Base-by-base conservation (phyloP, 768 basidiomycete genomes). In the Suillus lakei region DNA sequence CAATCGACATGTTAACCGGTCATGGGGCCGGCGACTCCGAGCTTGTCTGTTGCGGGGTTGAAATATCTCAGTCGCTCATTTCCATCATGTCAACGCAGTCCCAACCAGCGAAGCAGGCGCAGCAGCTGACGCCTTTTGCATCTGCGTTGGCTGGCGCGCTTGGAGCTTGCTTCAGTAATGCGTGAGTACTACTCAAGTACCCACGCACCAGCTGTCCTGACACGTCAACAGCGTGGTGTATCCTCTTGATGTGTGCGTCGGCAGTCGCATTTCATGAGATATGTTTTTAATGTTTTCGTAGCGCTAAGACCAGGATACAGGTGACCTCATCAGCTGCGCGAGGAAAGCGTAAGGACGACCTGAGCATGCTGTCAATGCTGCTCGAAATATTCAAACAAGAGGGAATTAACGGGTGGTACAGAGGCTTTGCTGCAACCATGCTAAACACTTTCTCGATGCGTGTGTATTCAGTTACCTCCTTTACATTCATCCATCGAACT, bases 371-470 rank as follows among this genome's bases (percentile, higher is more conserved):
- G 46, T 76, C 83, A 26, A 83, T 96, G 60, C 76, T 98, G 43
- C 67, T 88, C 60, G 82, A 84, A 72, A 90, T 98, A 66, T 83
- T 93, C 73, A 86, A 84, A 69, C 87, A 88, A 65, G 95, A 98
- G 67, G 97, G 98, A 1, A 68, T 98, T 62, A 63, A 73, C 5
- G 98, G 96, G 0, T 89, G 89, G 74, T 99, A 97, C 79, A 86
- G 90, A 51, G 98, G 98, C 2, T 99, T 98, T 76, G 85, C 88
- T 41, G 98, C 98, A 28, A 98, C 93, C 48, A 99, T 99, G 97
- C 81, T 99, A 70, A 98, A 98, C 78, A 98, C 95, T 1, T 99
- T 99, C 78, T 97, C 95, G 43, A 93, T 92, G 89, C 96, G 97
- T 96, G 73, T 73, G 94, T 86, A 28, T 46, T 34, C 48, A 66